These are phyloP conservation scores for Paramyrothecium roridum DNA, from an alignment of 2,329 filamentous ascomycete species.

Conservation along the genomic window DNA sequence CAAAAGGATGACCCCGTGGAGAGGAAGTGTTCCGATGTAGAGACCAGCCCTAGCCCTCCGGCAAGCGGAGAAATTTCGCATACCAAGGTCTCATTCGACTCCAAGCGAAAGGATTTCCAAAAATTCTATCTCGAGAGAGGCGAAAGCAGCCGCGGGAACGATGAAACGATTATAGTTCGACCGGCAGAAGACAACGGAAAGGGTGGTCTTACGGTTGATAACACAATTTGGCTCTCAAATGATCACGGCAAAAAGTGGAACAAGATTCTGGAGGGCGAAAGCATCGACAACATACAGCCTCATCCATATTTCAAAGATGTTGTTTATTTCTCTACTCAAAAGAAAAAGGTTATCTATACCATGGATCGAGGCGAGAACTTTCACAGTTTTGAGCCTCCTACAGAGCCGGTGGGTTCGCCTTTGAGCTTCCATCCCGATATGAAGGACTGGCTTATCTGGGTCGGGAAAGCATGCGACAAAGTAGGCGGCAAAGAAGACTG, in stretches of 20 bases:
- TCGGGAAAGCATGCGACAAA: conserved; percentile 67
- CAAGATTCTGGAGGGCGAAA: conserved; percentile 63
- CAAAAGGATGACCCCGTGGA: conserved; percentile 73
- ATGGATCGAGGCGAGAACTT: conserved; percentile 74
- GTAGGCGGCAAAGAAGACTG: conserved; percentile 53
- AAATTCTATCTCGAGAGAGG: conserved; percentile 78
- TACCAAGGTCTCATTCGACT: conserved; percentile 61
- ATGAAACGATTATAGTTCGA: conserved; percentile 68
- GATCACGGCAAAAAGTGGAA: conserved; percentile 91
- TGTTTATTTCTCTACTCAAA: conserved; percentile 78
- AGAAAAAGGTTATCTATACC: conserved; percentile 71
- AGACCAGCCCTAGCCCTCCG: conserved; percentile 44
- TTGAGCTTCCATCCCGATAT: conserved; percentile 80
- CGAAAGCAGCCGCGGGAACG: conserved; percentile 57
- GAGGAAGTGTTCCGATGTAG: conserved; percentile 67
- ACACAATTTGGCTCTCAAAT: conserved; percentile 68
- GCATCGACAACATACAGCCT: conserved; percentile 68
- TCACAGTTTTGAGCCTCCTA: conserved; percentile 69
- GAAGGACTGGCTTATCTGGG: conserved; percentile 91
- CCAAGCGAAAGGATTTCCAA: conserved; percentile 46
- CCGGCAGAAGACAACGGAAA: conserved; percentile 34
- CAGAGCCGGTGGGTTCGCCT: conserved; percentile 43
- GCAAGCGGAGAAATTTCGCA: conserved; percentile 65
- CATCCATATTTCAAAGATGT: conserved; percentile 80
- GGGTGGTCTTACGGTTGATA: conserved; percentile 31